Percentiles rank a stretch among this genome's conserved stretches.
Conservation (phyloP, 2,329 filamentous ascomycete species). For the Cucurbitaria berberidis region DNA sequence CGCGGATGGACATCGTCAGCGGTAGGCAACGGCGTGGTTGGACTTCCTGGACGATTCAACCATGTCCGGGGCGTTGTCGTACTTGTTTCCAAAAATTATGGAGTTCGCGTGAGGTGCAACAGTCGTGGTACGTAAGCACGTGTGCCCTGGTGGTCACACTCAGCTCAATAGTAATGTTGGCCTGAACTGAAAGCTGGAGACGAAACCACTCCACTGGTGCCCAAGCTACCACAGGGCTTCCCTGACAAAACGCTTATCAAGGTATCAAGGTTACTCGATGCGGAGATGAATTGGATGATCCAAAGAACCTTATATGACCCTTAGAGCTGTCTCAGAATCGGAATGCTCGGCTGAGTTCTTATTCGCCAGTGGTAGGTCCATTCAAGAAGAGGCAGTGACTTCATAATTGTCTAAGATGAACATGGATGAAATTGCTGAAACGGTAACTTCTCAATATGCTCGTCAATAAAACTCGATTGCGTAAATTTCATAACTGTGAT, state of each 20-base stretch:
- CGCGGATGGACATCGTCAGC: slow-evolving; percentile 63
- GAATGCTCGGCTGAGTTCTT: neutral
- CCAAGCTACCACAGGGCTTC: slow-evolving; percentile 21
- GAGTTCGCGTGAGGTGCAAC: slow-evolving; percentile 4
- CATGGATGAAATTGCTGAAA: no score
- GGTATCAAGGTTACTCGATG: slow-evolving; percentile 13
- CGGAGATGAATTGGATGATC: slow-evolving; percentile 9
- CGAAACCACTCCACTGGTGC: slow-evolving; percentile 23
- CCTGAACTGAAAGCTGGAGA: slow-evolving; percentile 16
- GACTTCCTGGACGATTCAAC: slow-evolving; percentile 13
- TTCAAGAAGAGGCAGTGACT: neutral
- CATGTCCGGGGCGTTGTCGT: slow-evolving; percentile 28
- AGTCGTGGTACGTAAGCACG: slow-evolving; percentile 30
- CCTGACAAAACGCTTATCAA: slow-evolving; percentile 18
- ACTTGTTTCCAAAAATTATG: neutral
- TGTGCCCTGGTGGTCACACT: slow-evolving; percentile 27
- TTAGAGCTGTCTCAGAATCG: neutral
- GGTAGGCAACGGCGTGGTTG: slow-evolving; percentile 16
- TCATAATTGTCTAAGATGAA: neutral
- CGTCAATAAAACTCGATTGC: no score
- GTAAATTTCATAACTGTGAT: no score
- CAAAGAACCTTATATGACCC: neutral
- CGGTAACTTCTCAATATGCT: no score
- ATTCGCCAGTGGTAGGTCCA: neutral
- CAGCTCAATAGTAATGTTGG: slow-evolving; percentile 21